Conservation (phyloP, 2,329 filamentous ascomycete genomes). For the Helotiales sp. region DNA sequence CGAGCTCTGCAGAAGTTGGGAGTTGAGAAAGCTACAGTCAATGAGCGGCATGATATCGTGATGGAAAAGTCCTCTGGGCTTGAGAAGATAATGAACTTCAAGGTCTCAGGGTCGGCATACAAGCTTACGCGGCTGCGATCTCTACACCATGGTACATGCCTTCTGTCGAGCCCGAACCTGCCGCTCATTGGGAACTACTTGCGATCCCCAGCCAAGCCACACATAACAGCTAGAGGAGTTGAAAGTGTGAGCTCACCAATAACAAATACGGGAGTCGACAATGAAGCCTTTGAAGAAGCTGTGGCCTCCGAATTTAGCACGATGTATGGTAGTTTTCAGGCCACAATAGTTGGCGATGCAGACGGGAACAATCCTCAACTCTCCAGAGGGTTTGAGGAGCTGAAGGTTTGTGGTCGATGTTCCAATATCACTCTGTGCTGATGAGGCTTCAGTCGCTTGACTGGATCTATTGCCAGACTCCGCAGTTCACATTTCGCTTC, state of each 20-base stretch:
- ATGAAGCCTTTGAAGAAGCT: constrained; percentile 48
- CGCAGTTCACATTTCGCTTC: constrained; percentile 56
- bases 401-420: constrained; percentile 49
- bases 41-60: constrained; percentile 91
- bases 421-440: constrained; percentile 23
- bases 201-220: constrained; percentile 73
- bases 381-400: constrained; percentile 59
- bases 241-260: constrained; percentile 88
- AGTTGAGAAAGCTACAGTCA: constrained; percentile 67
- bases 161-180: constrained; percentile 77
- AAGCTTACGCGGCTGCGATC: constrained; percentile 81
- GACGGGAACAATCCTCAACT: constrained; percentile 50
- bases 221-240: constrained; percentile 80
- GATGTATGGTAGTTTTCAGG: constrained; percentile 58
- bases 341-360: constrained; percentile 27
- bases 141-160: constrained; percentile 89
- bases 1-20: constrained; percentile 69
- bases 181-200: constrained; percentile 67
- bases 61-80: constrained; percentile 48
- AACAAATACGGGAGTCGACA: constrained; percentile 68
- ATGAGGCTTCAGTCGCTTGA: constrained; percentile 50
- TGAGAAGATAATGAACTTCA: constrained; percentile 47
- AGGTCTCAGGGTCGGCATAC: constrained; percentile 93
- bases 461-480: constrained; percentile 86
- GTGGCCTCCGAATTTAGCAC: constrained; percentile 64